phyloP scores from a whole-genome alignment of 495 filamentous ascomycete species.

The Aspergillus baeticus region DNA sequence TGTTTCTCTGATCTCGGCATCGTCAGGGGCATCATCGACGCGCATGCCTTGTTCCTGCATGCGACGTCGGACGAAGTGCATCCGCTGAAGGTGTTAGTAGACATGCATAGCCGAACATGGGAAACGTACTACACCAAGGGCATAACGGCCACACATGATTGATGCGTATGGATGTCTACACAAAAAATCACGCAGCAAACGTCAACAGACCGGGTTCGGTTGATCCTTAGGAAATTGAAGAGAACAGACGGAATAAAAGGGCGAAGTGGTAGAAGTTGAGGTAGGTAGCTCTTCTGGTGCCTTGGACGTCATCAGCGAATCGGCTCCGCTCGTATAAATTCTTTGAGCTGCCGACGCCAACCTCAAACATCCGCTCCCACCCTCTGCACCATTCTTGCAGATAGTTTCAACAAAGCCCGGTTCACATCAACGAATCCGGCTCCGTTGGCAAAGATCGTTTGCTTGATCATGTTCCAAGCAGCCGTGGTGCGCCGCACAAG shows the following conservation, averaged over 20 bases:
- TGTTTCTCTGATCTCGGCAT: conserved; percentile 70
- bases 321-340: conserved; percentile 8
- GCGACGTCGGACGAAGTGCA: conserved; percentile 66
- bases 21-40: conserved; percentile 73
- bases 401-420: not conserved
- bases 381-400: not conserved
- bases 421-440: not conserved
- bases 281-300: not conserved
- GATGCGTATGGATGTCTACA: too few species aligned
- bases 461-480: conserved; percentile 34
- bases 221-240: not conserved
- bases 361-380: not conserved
- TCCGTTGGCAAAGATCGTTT: not conserved
- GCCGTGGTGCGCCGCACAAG: conserved; percentile 32
- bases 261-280: not conserved
- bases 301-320: conserved; percentile 8
- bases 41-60: conserved; percentile 73
- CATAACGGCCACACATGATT: conserved; percentile 84
- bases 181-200: not conserved
- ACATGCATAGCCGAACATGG: not conserved
- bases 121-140: conserved; percentile 68
- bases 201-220: not conserved
- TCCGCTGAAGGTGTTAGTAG: conserved; percentile 31
- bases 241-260: not conserved
- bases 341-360: conserved; percentile 1